Evolutionary conservation across 345 rosid genomes (phyloP).

Genomic region (Moricandia arvensis): DNA sequence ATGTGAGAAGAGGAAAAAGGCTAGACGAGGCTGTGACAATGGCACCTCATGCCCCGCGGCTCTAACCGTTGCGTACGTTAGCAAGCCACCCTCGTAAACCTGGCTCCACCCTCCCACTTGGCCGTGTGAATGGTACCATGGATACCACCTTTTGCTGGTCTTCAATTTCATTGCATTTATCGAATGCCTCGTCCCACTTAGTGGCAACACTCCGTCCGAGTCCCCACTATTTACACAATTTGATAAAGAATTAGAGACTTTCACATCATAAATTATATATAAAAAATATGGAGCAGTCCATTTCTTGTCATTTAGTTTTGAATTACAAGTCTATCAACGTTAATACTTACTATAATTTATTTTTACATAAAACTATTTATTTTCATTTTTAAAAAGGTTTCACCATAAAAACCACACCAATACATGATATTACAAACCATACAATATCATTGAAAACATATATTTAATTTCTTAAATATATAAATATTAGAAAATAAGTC

Average conservation of each 20-base stretch:
- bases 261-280: too few relatives aligned
- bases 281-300: too few relatives aligned
- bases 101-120: constrained; percentile 96
- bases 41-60: constrained; percentile 78
- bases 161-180: constrained; percentile 72
- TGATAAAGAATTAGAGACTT: too few relatives aligned
- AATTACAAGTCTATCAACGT: background rate
- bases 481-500: too few relatives aligned
- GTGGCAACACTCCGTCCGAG: constrained; percentile 81
- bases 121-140: constrained; percentile 64
- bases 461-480: too few relatives aligned
- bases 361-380: too few relatives aligned
- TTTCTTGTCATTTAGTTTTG: too few relatives aligned
- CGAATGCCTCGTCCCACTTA: constrained; percentile 88
- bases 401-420: too few relatives aligned
- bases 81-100: constrained; percentile 46
- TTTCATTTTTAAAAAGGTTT: too few relatives aligned
- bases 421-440: too few relatives aligned
- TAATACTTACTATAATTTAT: too few relatives aligned
- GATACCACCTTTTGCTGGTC: constrained; percentile 71
- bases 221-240: constrained; percentile 82
- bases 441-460: too few relatives aligned
- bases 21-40: constrained; percentile 50
- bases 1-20: constrained; percentile 50
- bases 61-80: constrained; percentile 62